A percentile compares a stretch with the other conserved stretches of the same genome.
These are phyloP conservation scores for Odontarrhena argentea DNA, from an alignment of 345 rosid species.

Conservation along the genomic window DNA sequence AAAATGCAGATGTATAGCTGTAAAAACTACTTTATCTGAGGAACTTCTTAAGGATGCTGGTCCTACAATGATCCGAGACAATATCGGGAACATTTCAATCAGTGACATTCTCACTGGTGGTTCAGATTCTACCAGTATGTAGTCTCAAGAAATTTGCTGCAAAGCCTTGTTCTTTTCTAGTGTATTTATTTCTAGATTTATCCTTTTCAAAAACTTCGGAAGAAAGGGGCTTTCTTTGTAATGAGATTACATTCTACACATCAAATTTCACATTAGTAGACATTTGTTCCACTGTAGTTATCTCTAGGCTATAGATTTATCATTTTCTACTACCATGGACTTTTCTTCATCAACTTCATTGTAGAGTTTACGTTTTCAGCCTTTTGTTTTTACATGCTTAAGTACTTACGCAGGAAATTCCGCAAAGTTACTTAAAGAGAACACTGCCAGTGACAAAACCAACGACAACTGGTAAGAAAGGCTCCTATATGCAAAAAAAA, in stretches of 20 bases:
- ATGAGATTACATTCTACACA: conserved; percentile 23
- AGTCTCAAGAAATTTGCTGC: conserved; percentile 49
- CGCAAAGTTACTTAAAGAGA: conserved; percentile 54
- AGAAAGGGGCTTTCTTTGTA: conserved; percentile 23
- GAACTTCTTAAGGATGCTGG: conserved; percentile 63
- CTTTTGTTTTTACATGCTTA: conserved; percentile 30
- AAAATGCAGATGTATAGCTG: conserved; percentile 84
- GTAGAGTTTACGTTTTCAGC: conserved; percentile 15
- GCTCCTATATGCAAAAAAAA: not conserved
- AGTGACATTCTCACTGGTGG: conserved; percentile 89
- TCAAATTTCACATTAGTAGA: not conserved
- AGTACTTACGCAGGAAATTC: conserved; percentile 39
- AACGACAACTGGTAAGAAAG: conserved; percentile 27
- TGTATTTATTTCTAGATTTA: conserved; percentile 33
- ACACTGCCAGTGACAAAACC: conserved; percentile 33
- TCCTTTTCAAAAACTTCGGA: conserved; percentile 2
- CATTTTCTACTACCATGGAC: not conserved
- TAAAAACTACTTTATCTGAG: conserved; percentile 78
- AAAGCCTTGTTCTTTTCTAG: conserved; percentile 44
- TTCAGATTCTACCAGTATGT: conserved; percentile 74
- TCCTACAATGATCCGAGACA: conserved; percentile 72
- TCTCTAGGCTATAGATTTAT: conserved; percentile 12
- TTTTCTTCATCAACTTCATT: conserved; percentile 1
- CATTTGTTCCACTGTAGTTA: not conserved
- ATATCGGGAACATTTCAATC: conserved; percentile 74